phyloP scores from a whole-genome alignment of 176 grass and related monocot species.

The Lolium perenne region DNA sequence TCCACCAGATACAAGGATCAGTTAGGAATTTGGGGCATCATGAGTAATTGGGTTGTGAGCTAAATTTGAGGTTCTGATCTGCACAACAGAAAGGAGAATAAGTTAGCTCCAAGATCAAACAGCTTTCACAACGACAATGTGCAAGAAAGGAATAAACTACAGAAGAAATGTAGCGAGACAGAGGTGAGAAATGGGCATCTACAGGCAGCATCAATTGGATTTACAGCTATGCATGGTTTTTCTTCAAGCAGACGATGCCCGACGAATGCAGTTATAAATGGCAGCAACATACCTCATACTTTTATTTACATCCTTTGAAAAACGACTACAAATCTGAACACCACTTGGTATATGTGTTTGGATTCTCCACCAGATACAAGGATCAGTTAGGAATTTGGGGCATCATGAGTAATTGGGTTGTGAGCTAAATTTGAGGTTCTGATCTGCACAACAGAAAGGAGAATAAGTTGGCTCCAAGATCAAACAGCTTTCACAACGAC shows the following conservation, averaged over 20 bases:
- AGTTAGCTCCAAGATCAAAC: neutral
- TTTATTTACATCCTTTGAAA: too few species aligned
- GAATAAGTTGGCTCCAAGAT: neutral
- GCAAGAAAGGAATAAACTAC: neutral
- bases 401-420: conserved; percentile 46
- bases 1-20: too few species aligned
- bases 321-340: too few species aligned
- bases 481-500: neutral
- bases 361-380: too few species aligned
- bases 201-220: conserved; percentile 76
- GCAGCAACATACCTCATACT: too few species aligned
- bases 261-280: conserved; percentile 50
- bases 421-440: conserved; percentile 60
- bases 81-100: conserved; percentile 46
- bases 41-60: conserved; percentile 65
- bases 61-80: conserved; percentile 58
- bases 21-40: too few species aligned
- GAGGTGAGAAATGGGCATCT: conserved; percentile 10
- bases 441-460: conserved; percentile 56
- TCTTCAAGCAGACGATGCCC: conserved; percentile 61
- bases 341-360: too few species aligned
- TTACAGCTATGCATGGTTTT: conserved; percentile 64
- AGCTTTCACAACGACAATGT: conserved; percentile 26
- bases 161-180: neutral
- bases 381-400: too few species aligned